A percentile compares a stretch with the other conserved stretches of the same genome.
Conservation (phyloP, 2,329 filamentous ascomycete genomes). For the Sporothrix humicola region DNA sequence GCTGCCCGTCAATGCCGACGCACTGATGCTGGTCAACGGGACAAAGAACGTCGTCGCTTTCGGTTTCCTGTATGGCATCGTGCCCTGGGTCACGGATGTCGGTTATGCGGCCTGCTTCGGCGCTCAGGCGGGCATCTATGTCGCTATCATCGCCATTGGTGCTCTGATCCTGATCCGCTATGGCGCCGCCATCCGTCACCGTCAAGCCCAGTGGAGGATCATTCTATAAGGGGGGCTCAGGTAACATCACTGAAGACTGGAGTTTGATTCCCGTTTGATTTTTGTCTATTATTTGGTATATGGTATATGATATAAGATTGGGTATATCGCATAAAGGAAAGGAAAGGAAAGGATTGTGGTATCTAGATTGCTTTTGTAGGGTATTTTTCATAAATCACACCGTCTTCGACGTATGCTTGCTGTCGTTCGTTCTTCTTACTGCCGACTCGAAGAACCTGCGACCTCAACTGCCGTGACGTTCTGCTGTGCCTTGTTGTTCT, state of each 20-base stretch:
- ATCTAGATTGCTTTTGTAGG: neutral
- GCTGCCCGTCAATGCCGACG: constrained; percentile 44
- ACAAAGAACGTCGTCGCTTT: constrained; percentile 56
- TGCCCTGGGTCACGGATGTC: constrained; percentile 48
- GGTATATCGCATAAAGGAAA: neutral
- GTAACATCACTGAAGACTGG: no score
- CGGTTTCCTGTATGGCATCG: constrained; percentile 53
- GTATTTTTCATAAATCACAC: no score
- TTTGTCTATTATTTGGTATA: neutral
- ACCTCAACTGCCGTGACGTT: neutral
- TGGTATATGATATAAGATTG: neutral
- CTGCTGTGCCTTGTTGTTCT: neutral
- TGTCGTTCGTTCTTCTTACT: neutral
- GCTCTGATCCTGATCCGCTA: constrained; percentile 41
- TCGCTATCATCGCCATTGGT: constrained; percentile 41
- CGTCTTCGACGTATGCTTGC: no score
- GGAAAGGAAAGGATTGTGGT: neutral
- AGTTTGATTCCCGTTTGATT: neutral
- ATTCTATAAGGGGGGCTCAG: constrained; percentile 35
- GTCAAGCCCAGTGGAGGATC: constrained; percentile 43
- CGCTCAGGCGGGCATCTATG: constrained; percentile 42
- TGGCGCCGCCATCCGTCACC: constrained; percentile 42
- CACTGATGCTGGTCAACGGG: constrained; percentile 45
- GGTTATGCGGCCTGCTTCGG: constrained; percentile 44
- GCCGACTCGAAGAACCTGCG: neutral